phyloP scores from a whole-genome alignment of 768 basidiomycete genomes.

The Russula griseocarnosa region DNA sequence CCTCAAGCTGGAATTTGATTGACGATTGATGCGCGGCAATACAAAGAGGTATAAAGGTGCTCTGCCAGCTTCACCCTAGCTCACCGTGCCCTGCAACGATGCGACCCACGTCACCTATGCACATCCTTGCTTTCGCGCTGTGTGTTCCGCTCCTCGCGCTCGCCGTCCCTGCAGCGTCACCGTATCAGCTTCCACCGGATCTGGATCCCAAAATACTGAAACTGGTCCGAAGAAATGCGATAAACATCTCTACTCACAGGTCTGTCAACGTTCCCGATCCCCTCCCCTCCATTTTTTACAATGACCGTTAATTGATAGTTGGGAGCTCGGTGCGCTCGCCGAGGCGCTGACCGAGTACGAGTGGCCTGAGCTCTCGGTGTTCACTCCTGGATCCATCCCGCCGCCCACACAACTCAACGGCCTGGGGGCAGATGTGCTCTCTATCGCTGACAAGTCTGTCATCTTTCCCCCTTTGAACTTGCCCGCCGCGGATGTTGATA shows the following conservation, averaged over 20 bases:
- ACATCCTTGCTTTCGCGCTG: neutral
- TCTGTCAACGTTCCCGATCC: neutral
- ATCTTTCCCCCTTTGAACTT: neutral
- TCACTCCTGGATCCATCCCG: constrained; percentile 41
- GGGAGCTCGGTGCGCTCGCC: constrained; percentile 57
- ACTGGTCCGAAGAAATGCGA: constrained; percentile 10
- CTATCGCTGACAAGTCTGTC: constrained; percentile 42
- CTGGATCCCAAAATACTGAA: neutral
- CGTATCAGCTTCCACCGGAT: neutral
- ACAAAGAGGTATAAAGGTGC: neutral
- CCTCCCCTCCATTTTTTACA: neutral
- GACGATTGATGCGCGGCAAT: neutral
- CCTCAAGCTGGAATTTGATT: neutral
- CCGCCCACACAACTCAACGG: constrained; percentile 37
- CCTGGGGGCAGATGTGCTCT: constrained; percentile 41
- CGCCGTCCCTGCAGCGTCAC: neutral
- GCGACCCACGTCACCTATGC: neutral
- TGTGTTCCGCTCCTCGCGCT: constrained; percentile 4
- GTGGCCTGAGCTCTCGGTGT: constrained; percentile 49
- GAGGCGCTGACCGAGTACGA: constrained; percentile 53
- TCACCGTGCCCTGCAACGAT: neutral
- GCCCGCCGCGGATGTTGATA: neutral
- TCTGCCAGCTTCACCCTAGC: neutral
- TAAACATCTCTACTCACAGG: constrained; percentile 20
- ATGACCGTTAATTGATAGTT: constrained; percentile 37